Percentiles rank a stretch among this genome's conserved stretches.
phyloP scores from a whole-genome alignment of 2,329 filamentous ascomycete genomes.

The Orbilia blumenaviensis region DNA sequence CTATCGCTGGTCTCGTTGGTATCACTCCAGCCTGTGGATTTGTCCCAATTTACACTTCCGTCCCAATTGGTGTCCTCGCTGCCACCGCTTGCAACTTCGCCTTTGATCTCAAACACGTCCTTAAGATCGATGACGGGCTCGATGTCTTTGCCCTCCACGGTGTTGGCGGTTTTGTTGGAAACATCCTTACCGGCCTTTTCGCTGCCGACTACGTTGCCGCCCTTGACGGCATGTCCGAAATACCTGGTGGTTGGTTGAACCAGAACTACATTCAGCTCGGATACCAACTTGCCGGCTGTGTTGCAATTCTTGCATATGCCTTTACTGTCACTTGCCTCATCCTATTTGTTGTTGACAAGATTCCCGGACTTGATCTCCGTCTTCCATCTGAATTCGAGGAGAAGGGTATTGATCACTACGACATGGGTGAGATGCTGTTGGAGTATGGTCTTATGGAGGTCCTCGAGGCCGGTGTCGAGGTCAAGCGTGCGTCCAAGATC shows the following conservation, averaged over 20 bases:
- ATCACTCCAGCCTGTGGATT: slow-evolving; percentile 70
- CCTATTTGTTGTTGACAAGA: slow-evolving; percentile 68
- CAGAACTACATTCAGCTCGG: slow-evolving; percentile 68
- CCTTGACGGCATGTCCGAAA: slow-evolving; percentile 65
- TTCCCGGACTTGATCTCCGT: slow-evolving; percentile 68
- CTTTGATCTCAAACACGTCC: slow-evolving; percentile 65
- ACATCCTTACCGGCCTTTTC: slow-evolving; percentile 69
- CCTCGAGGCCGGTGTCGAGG: slow-evolving; percentile 46
- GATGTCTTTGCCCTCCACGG: slow-evolving; percentile 71
- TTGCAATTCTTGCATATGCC: slow-evolving; percentile 67
- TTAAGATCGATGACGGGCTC: slow-evolving; percentile 68
- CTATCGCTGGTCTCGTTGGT: slow-evolving; percentile 68
- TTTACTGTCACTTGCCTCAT: slow-evolving; percentile 67
- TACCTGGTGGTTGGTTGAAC: slow-evolving; percentile 65
- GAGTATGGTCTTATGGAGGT: slow-evolving; percentile 52
- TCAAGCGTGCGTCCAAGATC: slow-evolving; percentile 39
- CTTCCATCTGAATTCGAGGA: slow-evolving; percentile 68
- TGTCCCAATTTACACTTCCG: slow-evolving; percentile 66
- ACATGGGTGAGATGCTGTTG: slow-evolving; percentile 60
- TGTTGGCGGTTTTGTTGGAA: slow-evolving; percentile 69
- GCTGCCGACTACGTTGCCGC: slow-evolving; percentile 65
- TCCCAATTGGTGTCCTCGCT: slow-evolving; percentile 67
- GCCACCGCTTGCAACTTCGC: slow-evolving; percentile 64
- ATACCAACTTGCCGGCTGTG: slow-evolving; percentile 69
- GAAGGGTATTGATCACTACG: slow-evolving; percentile 66